Conservation (phyloP, 768 basidiomycete genomes). For the Fomitopsis pulvina region DNA sequence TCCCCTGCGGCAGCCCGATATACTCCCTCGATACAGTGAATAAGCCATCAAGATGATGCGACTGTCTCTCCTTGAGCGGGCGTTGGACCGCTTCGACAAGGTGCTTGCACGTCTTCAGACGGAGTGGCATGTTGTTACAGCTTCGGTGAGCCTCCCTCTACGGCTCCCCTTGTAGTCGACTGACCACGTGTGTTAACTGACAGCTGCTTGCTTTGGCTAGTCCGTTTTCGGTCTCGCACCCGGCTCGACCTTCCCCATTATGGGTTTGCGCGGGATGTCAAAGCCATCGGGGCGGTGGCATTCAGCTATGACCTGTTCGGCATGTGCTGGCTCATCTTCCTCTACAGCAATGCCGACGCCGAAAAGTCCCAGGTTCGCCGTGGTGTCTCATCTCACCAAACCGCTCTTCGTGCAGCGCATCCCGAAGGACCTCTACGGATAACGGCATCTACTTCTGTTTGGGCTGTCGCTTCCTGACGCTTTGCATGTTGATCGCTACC, state of each 20-base stretch:
- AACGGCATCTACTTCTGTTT: slow-evolving; percentile 54
- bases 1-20: not conserved
- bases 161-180: not conserved
- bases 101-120: slow-evolving; percentile 40
- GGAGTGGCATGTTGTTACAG: slow-evolving; percentile 67
- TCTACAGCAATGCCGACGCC: slow-evolving; percentile 48
- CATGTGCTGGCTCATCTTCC: slow-evolving; percentile 60
- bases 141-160: slow-evolving; percentile 37
- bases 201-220: slow-evolving; percentile 59
- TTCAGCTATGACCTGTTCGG: slow-evolving; percentile 61
- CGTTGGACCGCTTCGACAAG: slow-evolving; percentile 41
- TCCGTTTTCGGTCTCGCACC: slow-evolving; percentile 54
- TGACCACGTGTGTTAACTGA: not conserved
- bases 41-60: slow-evolving; percentile 20
- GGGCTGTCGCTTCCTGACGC: slow-evolving; percentile 53
- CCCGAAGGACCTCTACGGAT: slow-evolving; percentile 52
- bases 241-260: slow-evolving; percentile 44
- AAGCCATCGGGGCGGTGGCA: slow-evolving; percentile 51
- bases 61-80: slow-evolving; percentile 12
- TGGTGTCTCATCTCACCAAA: not conserved
- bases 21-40: slow-evolving; percentile 14
- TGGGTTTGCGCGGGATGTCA: slow-evolving; percentile 38
- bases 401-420: slow-evolving; percentile 26
- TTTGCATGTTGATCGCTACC: slow-evolving; percentile 53
- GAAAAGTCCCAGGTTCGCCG: slow-evolving; percentile 40